Conservation (phyloP, 306 rosid species). For the Betula pendula region DNA sequence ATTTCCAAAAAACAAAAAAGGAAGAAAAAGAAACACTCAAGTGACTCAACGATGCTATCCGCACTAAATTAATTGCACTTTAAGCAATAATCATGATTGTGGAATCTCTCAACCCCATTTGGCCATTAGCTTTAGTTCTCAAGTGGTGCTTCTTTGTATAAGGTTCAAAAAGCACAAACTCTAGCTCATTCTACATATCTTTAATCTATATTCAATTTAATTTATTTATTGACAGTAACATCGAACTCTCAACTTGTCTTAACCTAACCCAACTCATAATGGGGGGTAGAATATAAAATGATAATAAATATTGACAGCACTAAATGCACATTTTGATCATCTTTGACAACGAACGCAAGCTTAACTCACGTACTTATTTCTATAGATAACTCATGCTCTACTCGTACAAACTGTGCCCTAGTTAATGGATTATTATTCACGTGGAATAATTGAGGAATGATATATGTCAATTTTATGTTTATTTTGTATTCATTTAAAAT, state of each 20-base stretch:
- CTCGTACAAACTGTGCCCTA: too few species aligned
- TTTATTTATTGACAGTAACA: neutral
- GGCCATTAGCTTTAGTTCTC: conserved; percentile 20
- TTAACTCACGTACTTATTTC: too few species aligned
- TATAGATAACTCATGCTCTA: too few species aligned
- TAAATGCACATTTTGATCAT: neutral
- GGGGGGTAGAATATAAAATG: too few species aligned
- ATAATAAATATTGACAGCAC: neutral
- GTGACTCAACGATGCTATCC: conserved; percentile 9
- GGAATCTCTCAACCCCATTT: conserved; percentile 18
- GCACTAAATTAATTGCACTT: conserved; percentile 27
- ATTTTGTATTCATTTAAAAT: too few species aligned
- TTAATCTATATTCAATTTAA: neutral
- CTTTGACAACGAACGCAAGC: neutral
- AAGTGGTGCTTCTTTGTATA: conserved; percentile 35
- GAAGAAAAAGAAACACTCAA: neutral
- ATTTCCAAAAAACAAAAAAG: neutral
- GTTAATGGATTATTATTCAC: too few species aligned
- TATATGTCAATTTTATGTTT: too few species aligned
- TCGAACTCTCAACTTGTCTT: neutral
- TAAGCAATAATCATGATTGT: conserved; percentile 27
- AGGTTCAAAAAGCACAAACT: conserved; percentile 3
- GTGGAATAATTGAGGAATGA: too few species aligned
- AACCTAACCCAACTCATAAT: neutral
- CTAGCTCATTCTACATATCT: neutral